Evolutionary conservation across 176 grass and related monocot species (phyloP).

Genomic region (Musa acuminata): DNA sequence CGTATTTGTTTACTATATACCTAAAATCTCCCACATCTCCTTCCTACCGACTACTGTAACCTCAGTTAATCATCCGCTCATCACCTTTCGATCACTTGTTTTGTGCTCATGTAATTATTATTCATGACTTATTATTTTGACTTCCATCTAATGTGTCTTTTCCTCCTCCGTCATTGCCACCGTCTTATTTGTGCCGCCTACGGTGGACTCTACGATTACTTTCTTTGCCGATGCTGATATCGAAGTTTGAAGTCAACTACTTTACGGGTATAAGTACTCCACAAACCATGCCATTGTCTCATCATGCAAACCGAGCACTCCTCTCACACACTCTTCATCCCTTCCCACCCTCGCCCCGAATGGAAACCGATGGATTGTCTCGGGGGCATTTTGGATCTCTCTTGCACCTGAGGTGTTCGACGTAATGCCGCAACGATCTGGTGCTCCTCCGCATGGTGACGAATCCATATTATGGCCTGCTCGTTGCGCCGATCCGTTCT

Average conservation of each 20-base stretch:
- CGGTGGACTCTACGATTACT: too few relatives aligned
- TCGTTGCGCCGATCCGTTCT: constrained; percentile 17
- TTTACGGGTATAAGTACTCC: background rate
- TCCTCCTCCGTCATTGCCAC: too few relatives aligned
- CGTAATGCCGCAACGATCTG: constrained; percentile 39
- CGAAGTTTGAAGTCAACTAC: background rate
- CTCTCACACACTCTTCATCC: constrained; percentile 12
- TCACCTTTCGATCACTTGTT: too few relatives aligned
- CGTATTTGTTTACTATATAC: too few relatives aligned
- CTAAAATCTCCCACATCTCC: too few relatives aligned
- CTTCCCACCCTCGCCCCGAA: constrained; percentile 22
- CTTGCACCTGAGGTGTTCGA: constrained; percentile 28
- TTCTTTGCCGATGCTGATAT: too few relatives aligned
- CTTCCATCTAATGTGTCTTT: too few relatives aligned
- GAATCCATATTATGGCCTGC: constrained; percentile 22
- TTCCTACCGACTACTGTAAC: too few relatives aligned
- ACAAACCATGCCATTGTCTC: background rate
- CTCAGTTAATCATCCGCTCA: too few relatives aligned
- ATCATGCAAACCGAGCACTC: background rate
- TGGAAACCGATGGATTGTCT: constrained; percentile 46
- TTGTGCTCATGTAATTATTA: too few relatives aligned
- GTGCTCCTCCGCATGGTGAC: constrained; percentile 27
- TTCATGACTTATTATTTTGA: too few relatives aligned
- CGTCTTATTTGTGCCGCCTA: too few relatives aligned
- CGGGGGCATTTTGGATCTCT: constrained; percentile 30